A percentile compares a stretch with the other conserved stretches of the same genome.
phyloP scores from a whole-genome alignment of 1,284 basidiomycete species.

The Trichosporon coremiiforme region DNA sequence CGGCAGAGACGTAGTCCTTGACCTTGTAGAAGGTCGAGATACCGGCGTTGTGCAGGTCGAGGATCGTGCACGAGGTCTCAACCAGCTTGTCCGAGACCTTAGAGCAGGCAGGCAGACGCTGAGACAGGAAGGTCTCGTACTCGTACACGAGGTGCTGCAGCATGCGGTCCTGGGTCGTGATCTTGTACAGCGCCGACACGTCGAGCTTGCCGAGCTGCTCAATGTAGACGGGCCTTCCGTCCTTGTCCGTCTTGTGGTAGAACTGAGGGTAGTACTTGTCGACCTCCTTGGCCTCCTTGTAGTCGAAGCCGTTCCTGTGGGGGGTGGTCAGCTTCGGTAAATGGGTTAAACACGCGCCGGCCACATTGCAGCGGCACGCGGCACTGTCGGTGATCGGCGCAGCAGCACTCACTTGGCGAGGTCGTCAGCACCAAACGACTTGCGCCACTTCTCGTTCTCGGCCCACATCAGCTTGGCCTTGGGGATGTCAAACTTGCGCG shows the following conservation, averaged over 20 bases:
- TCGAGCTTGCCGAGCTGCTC: constrained; percentile 90
- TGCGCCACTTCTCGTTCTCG: constrained; percentile 85
- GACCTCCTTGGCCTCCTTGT: constrained; percentile 79
- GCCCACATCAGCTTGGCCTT: constrained; percentile 84
- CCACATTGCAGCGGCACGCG: not conserved
- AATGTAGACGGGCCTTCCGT: constrained; percentile 94
- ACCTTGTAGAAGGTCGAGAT: constrained; percentile 85
- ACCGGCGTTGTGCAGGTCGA: constrained; percentile 84
- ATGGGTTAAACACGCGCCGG: not conserved
- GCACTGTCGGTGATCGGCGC: not conserved
- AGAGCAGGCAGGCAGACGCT: constrained; percentile 79
- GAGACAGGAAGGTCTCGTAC: constrained; percentile 84
- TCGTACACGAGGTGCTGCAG: constrained; percentile 86
- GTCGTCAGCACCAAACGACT: constrained; percentile 83
- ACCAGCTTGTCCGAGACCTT: constrained; percentile 75
- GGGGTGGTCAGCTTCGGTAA: not conserved
- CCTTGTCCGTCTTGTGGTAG: constrained; percentile 96
- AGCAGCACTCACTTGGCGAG: constrained; percentile 67
- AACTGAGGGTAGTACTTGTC: constrained; percentile 94
- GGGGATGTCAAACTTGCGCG: constrained; percentile 84
- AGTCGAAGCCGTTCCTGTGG: constrained; percentile 75
- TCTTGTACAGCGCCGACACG: constrained; percentile 74
- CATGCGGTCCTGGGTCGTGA: constrained; percentile 85
- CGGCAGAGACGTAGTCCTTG: constrained; percentile 84
- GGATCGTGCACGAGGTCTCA: constrained; percentile 98